Base-by-base conservation (phyloP, 805 yeast species). In the Komagataella pseudopastoris region DNA sequence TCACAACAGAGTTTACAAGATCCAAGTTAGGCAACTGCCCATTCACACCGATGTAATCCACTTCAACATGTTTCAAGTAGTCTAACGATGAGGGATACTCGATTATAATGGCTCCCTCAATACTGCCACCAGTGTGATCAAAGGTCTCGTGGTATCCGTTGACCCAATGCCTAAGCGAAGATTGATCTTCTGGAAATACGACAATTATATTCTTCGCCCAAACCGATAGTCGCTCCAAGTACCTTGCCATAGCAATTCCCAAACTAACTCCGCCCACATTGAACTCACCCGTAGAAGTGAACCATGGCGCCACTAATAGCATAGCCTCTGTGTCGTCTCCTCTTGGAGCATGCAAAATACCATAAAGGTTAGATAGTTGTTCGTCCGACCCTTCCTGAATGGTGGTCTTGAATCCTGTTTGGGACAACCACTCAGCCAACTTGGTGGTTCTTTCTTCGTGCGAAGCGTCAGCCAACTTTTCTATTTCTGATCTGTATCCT, bases 291-390 rank as follows among this genome's bases (percentile, higher is more conserved):
- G 17, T 30, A 14, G 18, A 43, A 51, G 86, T 87, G 49, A 61
- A 64, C 91, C 96, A 93, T 0, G 98, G 97, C 6, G 93, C 88
- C 6, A 83, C 85, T 47, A 93, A 64, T 1, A 90, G 95, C 78
- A 93, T 83, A 0, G 97, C 88, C 65, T 93, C 99, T 1, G 98
- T 89, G 54, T 90, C 93, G 60, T 91, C 98, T 23, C 97, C 97
- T 55, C 96, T 71, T 6, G 98, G 96, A 0, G 96, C 93, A 61
- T 88, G 96, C 66, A 86, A 75, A 3, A 90, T 78, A 0, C 88
- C 95, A 63, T 91, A 93, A 44, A 87, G 52, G 1, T 64, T 62
- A 6, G 55, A 39, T 16, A 69, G 47, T 75, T 76, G 54, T 14
- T 57, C 53, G 23, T 62, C 64, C 30, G 52, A 49, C 49, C 57